Conservation (phyloP, 345 rosid genomes). For the Chamaenerion angustifolium region DNA sequence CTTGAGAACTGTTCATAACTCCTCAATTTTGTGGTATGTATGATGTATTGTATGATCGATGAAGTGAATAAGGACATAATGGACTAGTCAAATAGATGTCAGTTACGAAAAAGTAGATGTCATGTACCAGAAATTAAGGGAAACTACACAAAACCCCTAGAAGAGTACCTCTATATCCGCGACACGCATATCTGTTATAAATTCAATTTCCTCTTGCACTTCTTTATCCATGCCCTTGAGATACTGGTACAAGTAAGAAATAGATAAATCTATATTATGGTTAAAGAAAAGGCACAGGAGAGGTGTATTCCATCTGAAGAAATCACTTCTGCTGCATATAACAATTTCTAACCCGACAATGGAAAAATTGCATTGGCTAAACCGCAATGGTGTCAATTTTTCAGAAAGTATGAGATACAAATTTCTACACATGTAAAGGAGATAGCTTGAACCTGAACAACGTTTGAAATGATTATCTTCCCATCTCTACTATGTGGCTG, state of each 20-base stretch:
- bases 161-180: conserved; percentile 37
- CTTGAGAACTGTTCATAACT: too few relatives aligned
- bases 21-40: too few relatives aligned
- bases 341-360: too few relatives aligned
- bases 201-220: conserved; percentile 43
- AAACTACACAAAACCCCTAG: conserved; percentile 3
- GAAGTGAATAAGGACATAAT: too few relatives aligned
- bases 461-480: conserved; percentile 49
- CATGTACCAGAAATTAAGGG: background rate
- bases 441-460: conserved; percentile 28
- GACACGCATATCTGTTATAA: conserved; percentile 35
- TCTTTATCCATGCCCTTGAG: conserved; percentile 43
- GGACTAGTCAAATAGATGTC: background rate
- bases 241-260: conserved; percentile 28
- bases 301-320: background rate
- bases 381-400: too few relatives aligned
- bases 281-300: background rate
- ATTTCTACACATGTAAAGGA: background rate
- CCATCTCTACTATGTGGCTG: conserved; percentile 51
- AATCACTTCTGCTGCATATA: too few relatives aligned
- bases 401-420: too few relatives aligned
- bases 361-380: too few relatives aligned
- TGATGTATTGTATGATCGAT: too few relatives aligned
- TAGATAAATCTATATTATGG: background rate
- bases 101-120: too few relatives aligned